Base-by-base conservation (phyloP, 1,139 yeast species). In the Zygosaccharomyces pseudobailii region DNA sequence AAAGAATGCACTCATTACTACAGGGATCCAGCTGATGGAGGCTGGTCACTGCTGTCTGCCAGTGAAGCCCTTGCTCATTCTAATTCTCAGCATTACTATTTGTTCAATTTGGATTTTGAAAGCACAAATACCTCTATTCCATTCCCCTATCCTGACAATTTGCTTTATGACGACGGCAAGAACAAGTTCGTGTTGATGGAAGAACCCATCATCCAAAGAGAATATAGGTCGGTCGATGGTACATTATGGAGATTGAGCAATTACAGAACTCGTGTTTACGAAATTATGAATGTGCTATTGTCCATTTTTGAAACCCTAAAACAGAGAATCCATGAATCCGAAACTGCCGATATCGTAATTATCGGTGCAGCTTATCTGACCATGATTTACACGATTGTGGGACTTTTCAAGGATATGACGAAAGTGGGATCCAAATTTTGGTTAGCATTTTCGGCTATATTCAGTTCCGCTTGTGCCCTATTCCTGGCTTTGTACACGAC, bases 381-480 rank as follows among this genome's bases (percentile, higher is more conserved):
- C 44, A 90, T 92, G 97, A 76, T 88, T 76, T 84, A 87, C 68
- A 87, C 96, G 17, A 78, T 92, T 55, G 70, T 81, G 47, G 82
- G 84, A 53, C 79, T 94, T 38, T 92, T 88, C 59, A 62, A 80
- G 51, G 94, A 88, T 56, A 86, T 92, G 96, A 80, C 80, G 58
- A 69, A 69, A 41, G 73, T 84, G 30, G 97, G 96, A 24, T 88
- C 97, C 40, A 85, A 79, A 57, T 85, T 89, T 60, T 88, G 96
- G 95, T 76, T 94, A 52, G 95, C 88, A 4, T 79, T 88, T 56
- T 80, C 96, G 13, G 86, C 95, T 7, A 67, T 92, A 42, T 72
- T 86, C 32, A 84, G 94, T 19, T 87, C 96, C 3, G 79, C 86
- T 31, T 86, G 88, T 70, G 95, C 97, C 7, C 86, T 92, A 62